Evolutionary conservation across 140 eudicot genomes (phyloP).

Genomic region (Stevia rebaudiana): DNA sequence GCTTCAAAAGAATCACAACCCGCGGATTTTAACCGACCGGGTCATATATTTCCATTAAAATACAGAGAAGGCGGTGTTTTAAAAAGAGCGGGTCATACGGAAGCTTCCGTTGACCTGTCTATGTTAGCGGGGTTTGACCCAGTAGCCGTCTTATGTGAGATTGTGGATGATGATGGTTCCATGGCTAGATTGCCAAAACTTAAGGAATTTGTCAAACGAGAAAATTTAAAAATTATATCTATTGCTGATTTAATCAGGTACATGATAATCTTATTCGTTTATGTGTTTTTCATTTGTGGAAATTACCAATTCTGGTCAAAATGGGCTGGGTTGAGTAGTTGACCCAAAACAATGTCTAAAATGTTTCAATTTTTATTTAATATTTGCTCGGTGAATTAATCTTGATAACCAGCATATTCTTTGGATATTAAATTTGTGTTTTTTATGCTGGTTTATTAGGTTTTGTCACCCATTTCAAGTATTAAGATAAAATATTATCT

Average conservation of each 20-base stretch:
- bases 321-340: not conserved
- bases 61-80: slow-evolving; percentile 78
- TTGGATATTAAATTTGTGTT: too few relatives aligned
- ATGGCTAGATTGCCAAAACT: slow-evolving; percentile 83
- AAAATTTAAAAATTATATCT: slow-evolving; percentile 56
- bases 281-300: not conserved
- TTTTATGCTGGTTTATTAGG: too few relatives aligned
- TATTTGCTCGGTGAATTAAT: not conserved
- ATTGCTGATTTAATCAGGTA: slow-evolving; percentile 80
- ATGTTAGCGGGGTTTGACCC: slow-evolving; percentile 74
- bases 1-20: slow-evolving; percentile 74
- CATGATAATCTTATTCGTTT: not conserved
- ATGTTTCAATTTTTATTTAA: not conserved
- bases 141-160: slow-evolving; percentile 72
- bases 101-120: slow-evolving; percentile 73
- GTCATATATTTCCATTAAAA: slow-evolving; percentile 73
- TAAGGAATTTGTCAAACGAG: slow-evolving; percentile 42
- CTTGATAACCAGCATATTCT: not conserved
- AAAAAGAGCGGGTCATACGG: slow-evolving; percentile 87
- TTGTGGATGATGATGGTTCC: slow-evolving; percentile 87
- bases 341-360: not conserved
- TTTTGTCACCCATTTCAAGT: too few relatives aligned
- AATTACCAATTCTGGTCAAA: too few relatives aligned
- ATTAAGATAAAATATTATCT: too few relatives aligned
- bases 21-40: slow-evolving; percentile 77